Conservation (phyloP, 2,329 filamentous ascomycete species). For the Aureobasidium vineae region DNA sequence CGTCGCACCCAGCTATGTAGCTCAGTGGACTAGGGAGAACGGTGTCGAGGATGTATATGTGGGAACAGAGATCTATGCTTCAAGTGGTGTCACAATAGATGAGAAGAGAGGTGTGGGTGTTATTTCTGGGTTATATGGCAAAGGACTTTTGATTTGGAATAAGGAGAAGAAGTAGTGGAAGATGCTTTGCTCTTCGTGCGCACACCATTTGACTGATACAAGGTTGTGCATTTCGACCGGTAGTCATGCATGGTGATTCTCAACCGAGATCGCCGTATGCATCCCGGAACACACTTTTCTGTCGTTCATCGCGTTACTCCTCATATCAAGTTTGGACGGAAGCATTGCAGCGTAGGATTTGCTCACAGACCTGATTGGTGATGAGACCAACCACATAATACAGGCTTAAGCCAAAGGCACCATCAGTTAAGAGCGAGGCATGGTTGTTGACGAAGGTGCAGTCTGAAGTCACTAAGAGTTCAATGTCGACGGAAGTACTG, state of each 20-base stretch:
- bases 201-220: not conserved
- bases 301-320: too few relatives aligned
- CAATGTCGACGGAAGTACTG: too few relatives aligned
- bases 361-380: too few relatives aligned
- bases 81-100: conserved; percentile 43
- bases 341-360: too few relatives aligned
- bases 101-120: conserved; percentile 38
- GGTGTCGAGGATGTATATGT: conserved; percentile 42
- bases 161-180: not conserved
- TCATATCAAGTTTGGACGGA: too few relatives aligned
- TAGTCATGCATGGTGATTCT: not conserved
- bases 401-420: too few relatives aligned
- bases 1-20: conserved; percentile 39
- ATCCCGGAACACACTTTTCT: too few relatives aligned
- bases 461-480: too few relatives aligned
- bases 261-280: too few relatives aligned
- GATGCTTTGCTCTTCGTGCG: not conserved
- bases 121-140: conserved; percentile 44
- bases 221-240: not conserved
- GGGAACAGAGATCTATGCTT: conserved; percentile 40
- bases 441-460: too few relatives aligned
- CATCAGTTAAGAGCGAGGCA: too few relatives aligned
- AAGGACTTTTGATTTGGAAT: conserved; percentile 42
- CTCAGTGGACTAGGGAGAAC: conserved; percentile 41
- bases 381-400: too few relatives aligned